Conservation (phyloP, 805 yeast species). For the Candida ficus region DNA sequence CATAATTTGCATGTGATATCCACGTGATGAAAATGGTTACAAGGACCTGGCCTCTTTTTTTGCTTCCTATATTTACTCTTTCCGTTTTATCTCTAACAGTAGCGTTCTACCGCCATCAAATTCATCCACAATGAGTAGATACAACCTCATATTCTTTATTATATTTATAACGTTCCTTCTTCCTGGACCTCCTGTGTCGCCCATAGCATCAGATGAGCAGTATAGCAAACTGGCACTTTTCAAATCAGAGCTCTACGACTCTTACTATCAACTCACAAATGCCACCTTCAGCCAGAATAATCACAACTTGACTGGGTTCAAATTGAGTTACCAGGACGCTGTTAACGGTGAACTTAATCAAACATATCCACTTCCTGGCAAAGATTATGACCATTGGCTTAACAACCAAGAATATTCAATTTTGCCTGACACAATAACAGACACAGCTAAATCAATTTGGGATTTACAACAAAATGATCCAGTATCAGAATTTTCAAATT, state of each 20-base stretch:
- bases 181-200: constrained; percentile 34
- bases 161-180: constrained; percentile 32
- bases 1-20: too few relatives aligned
- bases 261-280: constrained; percentile 30
- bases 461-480: constrained; percentile 21
- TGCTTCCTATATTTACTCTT: too few relatives aligned
- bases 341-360: constrained; percentile 37
- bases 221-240: constrained; percentile 34
- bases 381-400: constrained; percentile 37
- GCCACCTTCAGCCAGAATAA: constrained; percentile 48
- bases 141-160: constrained; percentile 21
- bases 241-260: constrained; percentile 31
- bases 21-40: too few relatives aligned
- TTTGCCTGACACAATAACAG: constrained; percentile 53
- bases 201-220: constrained; percentile 28
- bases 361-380: constrained; percentile 53
- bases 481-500: constrained; percentile 11
- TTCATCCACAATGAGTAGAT: constrained; percentile 24
- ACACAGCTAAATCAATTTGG: constrained; percentile 52
- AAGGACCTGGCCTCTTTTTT: too few relatives aligned
- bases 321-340: constrained; percentile 58
- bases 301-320: constrained; percentile 71
- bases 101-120: too few relatives aligned
- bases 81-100: neutral
- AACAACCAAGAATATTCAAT: constrained; percentile 51